Conservation (phyloP, 352 stramenopile species). For the Phytophthora citricola region DNA sequence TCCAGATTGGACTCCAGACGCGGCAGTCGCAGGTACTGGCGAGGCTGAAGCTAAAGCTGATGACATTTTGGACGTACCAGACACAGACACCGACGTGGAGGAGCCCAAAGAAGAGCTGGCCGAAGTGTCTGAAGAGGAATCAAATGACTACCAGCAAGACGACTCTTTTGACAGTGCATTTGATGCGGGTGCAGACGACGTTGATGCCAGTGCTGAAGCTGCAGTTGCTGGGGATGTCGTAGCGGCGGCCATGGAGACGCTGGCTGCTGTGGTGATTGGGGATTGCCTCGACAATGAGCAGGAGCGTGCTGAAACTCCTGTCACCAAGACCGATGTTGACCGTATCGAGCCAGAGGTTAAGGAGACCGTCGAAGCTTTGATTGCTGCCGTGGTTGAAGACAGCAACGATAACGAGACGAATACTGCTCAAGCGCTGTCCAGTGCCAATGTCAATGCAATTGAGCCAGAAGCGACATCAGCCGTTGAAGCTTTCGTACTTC, state of each 20-base stretch:
- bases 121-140: constrained; percentile 2
- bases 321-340: not conserved
- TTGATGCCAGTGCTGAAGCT: not conserved
- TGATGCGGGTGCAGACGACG: not conserved
- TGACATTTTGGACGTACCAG: not conserved
- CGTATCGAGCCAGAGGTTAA: not conserved
- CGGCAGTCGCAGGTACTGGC: not conserved
- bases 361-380: not conserved
- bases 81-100: constrained; percentile 14
- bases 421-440: not conserved
- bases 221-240: too few relatives aligned
- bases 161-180: not conserved
- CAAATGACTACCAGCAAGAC: not conserved
- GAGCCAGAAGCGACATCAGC: constrained; percentile 1
- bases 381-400: not conserved
- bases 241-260: too few relatives aligned
- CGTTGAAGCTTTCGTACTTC: not conserved
- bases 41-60: not conserved
- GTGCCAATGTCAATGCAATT: not conserved
- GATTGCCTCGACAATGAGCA: too few relatives aligned
- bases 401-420: not conserved
- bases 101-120: not conserved
- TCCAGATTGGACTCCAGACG: constrained; percentile 8
- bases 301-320: not conserved
- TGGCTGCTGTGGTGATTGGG: too few relatives aligned